Evolutionary conservation across 2,329 filamentous ascomycete genomes (phyloP), one percentile per base, ranked within the genome.

Genomic region (Calonectria ilicicola): DNA sequence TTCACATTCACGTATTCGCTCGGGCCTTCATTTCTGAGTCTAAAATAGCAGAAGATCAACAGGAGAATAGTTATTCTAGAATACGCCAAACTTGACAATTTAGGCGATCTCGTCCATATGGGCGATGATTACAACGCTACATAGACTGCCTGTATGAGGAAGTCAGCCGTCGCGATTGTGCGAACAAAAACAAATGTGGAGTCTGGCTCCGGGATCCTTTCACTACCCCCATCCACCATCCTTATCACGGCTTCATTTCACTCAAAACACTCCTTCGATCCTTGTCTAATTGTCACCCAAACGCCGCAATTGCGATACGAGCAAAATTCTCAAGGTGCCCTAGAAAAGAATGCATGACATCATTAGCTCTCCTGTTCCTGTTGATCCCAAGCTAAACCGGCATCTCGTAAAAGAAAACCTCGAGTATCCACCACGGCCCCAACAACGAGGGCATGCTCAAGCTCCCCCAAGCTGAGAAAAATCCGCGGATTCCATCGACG

Each of bases 401-500:
- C 9, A 21, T 32, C 51, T 56, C 51, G 29, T 38, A 56, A 56
- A n/a, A 47, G 23, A 21, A 56, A 56, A 5, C 12, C 17, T n/a
- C 51, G 5, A 56, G 51, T 56, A 56, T 56, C 51, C 51, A 56
- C 51, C 51, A 35, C 19, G 12, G 29, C 51, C 27, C 49, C 49
- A 56, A 35, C 26, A 32, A 27, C 27, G 10, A 35, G 32, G 29
- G 32, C 27, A 32, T 29, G n/a, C 51, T 2, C 19, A 14, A 23
- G 19, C 29, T 56, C n/a, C 27, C 49, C 27, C 27, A 15, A n/a
- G 14, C n/a, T 10, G 26, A 19, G 27, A 56, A 56, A 56, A 56
- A 56, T 32, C 51, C 51, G 51, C 51, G 51, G 51, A n/a, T 19
- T 56, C 56, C 56, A 60, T 56, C 56, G 35, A 60, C 15, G 53